phyloP scores from a whole-genome alignment of 2,329 filamentous ascomycete genomes.

The Seiridium unicorne region DNA sequence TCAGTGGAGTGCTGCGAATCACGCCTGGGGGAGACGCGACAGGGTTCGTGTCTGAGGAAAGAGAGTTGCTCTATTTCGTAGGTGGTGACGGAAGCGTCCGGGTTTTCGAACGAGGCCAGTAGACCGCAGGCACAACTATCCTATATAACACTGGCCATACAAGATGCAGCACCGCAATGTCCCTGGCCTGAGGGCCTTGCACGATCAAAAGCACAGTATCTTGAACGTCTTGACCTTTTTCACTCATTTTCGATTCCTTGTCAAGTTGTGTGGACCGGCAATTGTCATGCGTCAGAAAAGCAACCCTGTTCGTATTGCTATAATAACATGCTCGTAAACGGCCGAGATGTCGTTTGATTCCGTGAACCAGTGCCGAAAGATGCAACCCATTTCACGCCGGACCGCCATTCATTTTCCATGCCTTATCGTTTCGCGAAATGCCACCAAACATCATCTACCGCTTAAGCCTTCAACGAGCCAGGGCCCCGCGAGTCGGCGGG shows the following conservation, averaged over 20 bases:
- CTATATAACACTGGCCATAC: not conserved
- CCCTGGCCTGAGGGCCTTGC: no score
- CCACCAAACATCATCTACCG: conserved; percentile 18
- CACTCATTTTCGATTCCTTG: not conserved
- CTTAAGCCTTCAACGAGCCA: conserved; percentile 50
- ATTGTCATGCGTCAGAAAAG: conserved; percentile 20
- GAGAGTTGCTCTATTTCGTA: conserved; percentile 80
- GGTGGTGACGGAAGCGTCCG: conserved; percentile 74
- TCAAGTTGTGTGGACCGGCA: not conserved
- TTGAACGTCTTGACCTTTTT: not conserved
- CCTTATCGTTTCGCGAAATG: conserved; percentile 32
- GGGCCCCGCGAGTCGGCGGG: conserved; percentile 72
- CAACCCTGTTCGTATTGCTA: conserved; percentile 26
- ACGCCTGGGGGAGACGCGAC: conserved; percentile 51
- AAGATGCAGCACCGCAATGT: not conserved
- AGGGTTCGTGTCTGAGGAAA: conserved; percentile 45
- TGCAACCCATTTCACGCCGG: conserved; percentile 14
- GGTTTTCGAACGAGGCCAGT: conserved; percentile 81
- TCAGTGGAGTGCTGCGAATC: conserved; percentile 82
- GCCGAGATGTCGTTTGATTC: conserved; percentile 23
- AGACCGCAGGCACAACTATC: conserved; percentile 9
- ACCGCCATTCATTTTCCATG: conserved; percentile 25
- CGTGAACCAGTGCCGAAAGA: conserved; percentile 30
- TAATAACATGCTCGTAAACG: conserved; percentile 25
- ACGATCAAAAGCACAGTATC: not conserved